Evolutionary conservation across 495 filamentous ascomycete genomes (phyloP).

Genomic region (Podospora tetraspora): DNA sequence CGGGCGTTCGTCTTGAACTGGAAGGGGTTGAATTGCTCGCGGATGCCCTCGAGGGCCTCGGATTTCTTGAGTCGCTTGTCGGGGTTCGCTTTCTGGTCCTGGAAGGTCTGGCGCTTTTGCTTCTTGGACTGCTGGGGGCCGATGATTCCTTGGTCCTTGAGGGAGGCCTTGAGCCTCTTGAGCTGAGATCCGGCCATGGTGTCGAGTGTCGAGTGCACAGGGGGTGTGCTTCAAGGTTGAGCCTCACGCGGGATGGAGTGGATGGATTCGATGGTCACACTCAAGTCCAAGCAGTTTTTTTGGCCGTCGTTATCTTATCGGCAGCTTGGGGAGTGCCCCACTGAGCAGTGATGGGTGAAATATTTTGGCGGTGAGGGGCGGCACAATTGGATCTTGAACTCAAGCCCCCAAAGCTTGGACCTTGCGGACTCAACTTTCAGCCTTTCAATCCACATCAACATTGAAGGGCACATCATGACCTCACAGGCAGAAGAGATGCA

Average conservation of each 20-base stretch:
- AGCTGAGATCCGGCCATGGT: slow-evolving; percentile 92
- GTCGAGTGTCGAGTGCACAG: not conserved
- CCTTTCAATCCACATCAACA: not conserved
- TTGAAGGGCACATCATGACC: not conserved
- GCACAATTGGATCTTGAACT: slow-evolving; percentile 13
- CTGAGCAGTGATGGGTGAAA: not conserved
- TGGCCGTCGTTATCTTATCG: slow-evolving; percentile 32
- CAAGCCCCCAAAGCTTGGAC: not conserved
- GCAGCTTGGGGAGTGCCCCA: slow-evolving; percentile 12
- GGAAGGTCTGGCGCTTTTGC: slow-evolving; percentile 68
- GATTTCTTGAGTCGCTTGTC: slow-evolving; percentile 67
- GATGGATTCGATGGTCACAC: not conserved
- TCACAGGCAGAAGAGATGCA: slow-evolving; percentile 3
- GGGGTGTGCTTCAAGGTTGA: not conserved
- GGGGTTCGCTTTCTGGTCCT: slow-evolving; percentile 53
- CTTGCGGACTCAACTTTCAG: not conserved
- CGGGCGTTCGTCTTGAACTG: slow-evolving; percentile 71
- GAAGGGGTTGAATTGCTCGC: slow-evolving; percentile 95
- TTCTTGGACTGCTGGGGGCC: slow-evolving; percentile 90
- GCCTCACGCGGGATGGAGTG: not conserved
- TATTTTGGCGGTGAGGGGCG: slow-evolving; percentile 27
- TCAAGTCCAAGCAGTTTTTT: slow-evolving; percentile 18
- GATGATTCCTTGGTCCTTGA: slow-evolving; percentile 79
- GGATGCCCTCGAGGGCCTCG: slow-evolving; percentile 72
- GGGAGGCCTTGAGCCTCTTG: slow-evolving; percentile 86